Base-by-base conservation (phyloP, 2,329 filamentous ascomycete species). In the Talaromyces sp. region DNA sequence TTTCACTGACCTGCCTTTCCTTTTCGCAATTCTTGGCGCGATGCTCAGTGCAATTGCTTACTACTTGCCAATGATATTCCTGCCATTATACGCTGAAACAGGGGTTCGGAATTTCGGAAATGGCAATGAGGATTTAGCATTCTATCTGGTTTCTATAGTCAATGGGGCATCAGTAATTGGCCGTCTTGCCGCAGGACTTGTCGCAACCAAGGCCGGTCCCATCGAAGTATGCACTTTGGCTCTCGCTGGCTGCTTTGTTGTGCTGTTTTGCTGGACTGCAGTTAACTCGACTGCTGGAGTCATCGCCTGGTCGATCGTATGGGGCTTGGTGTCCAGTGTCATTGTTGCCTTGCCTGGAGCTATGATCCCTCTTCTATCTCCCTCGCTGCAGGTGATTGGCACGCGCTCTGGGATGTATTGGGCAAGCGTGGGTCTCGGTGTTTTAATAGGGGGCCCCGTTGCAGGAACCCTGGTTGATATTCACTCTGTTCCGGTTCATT, bases 91-190 rank as follows among this genome's bases (percentile, higher is more conserved):
- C 52, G 77, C 79, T 3, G 56, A 53, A 50, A 54, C 26, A 5
- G 26, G 26, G 2, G 54, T 35, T n/a, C 24, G 26, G 10, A 38
- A 85, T 84, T 6, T 76, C 83, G 2, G 69, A 76, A 0, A 72
- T 76, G 0, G 76, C 78, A n/a, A 75, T 60, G 65, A 76, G 3
- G 77, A 81, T 0, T 70, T 89, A 1, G 83, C 84, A 0, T 87
- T 85, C 65, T 90, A 89, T 67, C 77, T 90, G 19, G 74, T 90
- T 3, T 81, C 87, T 2, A 85, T 90, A 62, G 77, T 89, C 65
- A 90, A 90, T 68, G 83, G 79, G 0, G 83, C 85, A 1, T 86
- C 83, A 0, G 80, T 80, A 0, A 78, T 84, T 26, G 85, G 85
- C 0, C 81, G 85, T 8, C 78, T 87, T 46, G 72, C 84, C 2